These are phyloP conservation scores for Naganishia liquefaciens DNA, from an alignment of 1,284 basidiomycete genomes.

Conservation along the genomic window DNA sequence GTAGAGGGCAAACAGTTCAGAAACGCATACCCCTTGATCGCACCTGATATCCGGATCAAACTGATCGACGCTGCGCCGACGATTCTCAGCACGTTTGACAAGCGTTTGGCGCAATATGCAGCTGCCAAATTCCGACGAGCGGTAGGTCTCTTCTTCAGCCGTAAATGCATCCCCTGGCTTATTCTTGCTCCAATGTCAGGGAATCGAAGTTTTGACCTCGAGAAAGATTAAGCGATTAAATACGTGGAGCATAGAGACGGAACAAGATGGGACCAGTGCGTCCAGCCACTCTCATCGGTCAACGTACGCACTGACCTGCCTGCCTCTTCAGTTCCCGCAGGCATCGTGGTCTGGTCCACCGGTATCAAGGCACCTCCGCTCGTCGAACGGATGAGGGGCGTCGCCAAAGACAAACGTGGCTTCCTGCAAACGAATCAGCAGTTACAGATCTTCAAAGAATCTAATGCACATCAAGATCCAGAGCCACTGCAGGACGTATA, in stretches of 20 bases:
- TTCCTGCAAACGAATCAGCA: constrained; percentile 21
- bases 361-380: constrained; percentile 26
- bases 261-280: constrained; percentile 34
- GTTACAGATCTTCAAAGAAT: constrained; percentile 17
- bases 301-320: neutral
- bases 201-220: constrained; percentile 32
- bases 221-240: constrained; percentile 25
- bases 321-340: constrained; percentile 17
- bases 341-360: constrained; percentile 34
- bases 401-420: constrained; percentile 25
- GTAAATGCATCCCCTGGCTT: neutral
- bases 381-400: constrained; percentile 1
- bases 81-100: constrained; percentile 78
- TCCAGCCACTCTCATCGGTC: neutral
- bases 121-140: constrained; percentile 30
- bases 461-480: neutral
- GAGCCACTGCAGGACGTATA: constrained; percentile 17
- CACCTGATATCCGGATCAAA: constrained; percentile 66
- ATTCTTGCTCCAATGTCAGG: constrained; percentile 1
- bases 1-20: constrained; percentile 31
- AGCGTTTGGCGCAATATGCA: constrained; percentile 55
- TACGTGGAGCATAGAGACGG: constrained; percentile 30
- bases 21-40: constrained; percentile 64
- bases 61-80: constrained; percentile 77
- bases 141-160: constrained; percentile 5